Evolutionary conservation across 257 asterid species (phyloP), one percentile per base, ranked within the genome.

Genomic region (Pogostemon cablin): DNA sequence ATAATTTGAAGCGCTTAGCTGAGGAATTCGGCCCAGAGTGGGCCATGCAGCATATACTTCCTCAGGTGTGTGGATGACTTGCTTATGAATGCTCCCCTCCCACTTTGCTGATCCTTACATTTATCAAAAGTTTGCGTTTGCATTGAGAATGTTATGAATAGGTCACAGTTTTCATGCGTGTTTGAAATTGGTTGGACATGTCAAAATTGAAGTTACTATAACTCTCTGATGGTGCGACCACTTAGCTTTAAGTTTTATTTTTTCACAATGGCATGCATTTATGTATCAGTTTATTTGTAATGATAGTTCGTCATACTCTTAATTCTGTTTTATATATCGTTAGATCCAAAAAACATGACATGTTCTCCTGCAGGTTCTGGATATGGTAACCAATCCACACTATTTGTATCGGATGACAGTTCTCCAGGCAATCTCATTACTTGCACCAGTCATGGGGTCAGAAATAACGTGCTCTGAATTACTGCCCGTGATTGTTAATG

Each of bases 1-100:
- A 86, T 80, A 88, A 86, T 79, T 85, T 86, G 76, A 79, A 79
- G 76, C 96, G 96, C 39, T 85, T 91, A 57, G 95, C 97, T 0
- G 97, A 91, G 70, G 97, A 91, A 75, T 91, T 91, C 17, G 95
- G 97, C 68, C 96, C 96, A 65, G 93, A 86, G 70, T 91, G 97
- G 97, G 97, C 97, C 71, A 88, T 88, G 96, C 95, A 88, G 74
- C 96, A 91, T 76, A 91, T 91, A 64, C 71, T 91, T 78, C 96
- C 97, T 43, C 97, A 86, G 97, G 97, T 90, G 69, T 74, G 81
- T 76, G 37, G 77, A 43, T 42, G 12, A 53, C 44, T 11, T 49
- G n/a, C 62, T 46, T 61, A 44, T 47, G 1, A 50, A 12, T 50
- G 3, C 15, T 15, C 15, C 15, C 15, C 32, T 50, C 57, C 57